Conservation (phyloP, 164 flowering plant genomes). For the Piper longum region DNA sequence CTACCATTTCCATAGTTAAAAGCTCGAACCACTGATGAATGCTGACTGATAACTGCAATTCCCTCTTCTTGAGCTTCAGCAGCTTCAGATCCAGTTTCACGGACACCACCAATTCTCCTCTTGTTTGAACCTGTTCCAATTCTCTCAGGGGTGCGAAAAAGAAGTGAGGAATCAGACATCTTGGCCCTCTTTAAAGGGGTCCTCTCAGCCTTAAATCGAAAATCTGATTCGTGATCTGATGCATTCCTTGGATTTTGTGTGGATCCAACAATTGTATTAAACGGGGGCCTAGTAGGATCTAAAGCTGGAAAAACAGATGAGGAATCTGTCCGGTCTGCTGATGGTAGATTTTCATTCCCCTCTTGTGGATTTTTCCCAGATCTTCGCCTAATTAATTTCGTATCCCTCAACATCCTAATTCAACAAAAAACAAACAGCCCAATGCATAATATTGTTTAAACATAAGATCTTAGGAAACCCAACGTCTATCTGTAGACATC, state of each 20-base stretch:
- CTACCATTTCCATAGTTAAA: conserved; percentile 21
- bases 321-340: conserved; percentile 21
- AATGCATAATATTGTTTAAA: background rate
- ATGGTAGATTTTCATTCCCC: conserved; percentile 67
- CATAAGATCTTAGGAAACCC: background rate
- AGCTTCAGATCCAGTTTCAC: conserved; percentile 17
- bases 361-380: conserved; percentile 36
- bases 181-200: conserved; percentile 53
- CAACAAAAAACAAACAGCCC: background rate
- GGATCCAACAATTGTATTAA: conserved; percentile 51
- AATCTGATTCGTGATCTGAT: conserved; percentile 28
- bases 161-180: conserved; percentile 21
- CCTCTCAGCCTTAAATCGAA: conserved; percentile 34
- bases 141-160: conserved; percentile 69
- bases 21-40: conserved; percentile 15
- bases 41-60: conserved; percentile 3
- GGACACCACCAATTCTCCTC: conserved; percentile 61
- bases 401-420: conserved; percentile 72
- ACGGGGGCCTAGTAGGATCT: conserved; percentile 43
- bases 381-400: conserved; percentile 45
- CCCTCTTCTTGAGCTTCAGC: conserved; percentile 25
- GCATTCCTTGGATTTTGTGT: conserved; percentile 18
- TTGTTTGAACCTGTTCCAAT: conserved; percentile 20
- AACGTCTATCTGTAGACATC: too few species aligned
- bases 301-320: conserved; percentile 6